Conservation (phyloP, 1,139 yeast genomes). For the Diutina sp. region DNA sequence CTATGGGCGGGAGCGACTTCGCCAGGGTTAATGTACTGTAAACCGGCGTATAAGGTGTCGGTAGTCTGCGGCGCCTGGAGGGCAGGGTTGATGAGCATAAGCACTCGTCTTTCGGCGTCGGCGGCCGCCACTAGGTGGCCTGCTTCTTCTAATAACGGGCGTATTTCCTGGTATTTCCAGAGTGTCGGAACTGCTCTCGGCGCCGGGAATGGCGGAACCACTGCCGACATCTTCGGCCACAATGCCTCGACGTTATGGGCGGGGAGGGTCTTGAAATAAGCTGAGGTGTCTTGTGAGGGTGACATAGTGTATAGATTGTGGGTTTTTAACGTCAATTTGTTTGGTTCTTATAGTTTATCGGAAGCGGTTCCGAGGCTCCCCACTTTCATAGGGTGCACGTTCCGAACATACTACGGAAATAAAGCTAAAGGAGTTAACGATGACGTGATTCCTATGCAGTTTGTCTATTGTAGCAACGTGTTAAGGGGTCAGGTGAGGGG, state of each 20-base stretch:
- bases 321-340: background rate
- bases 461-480: too few relatives aligned
- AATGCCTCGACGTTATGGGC: constrained; percentile 10
- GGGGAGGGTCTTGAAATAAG: background rate
- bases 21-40: constrained; percentile 12
- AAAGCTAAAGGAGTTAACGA: too few relatives aligned
- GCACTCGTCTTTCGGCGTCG: constrained; percentile 12
- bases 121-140: constrained; percentile 10
- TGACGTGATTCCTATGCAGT: too few relatives aligned
- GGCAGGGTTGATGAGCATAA: constrained; percentile 11
- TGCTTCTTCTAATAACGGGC: constrained; percentile 9
- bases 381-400: too few relatives aligned
- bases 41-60: constrained; percentile 12
- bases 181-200: constrained; percentile 11
- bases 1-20: constrained; percentile 13
- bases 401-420: too few relatives aligned
- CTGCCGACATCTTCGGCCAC: constrained; percentile 12
- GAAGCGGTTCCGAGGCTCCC: too few relatives aligned
- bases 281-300: background rate
- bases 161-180: constrained; percentile 10
- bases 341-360: too few relatives aligned
- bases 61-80: constrained; percentile 13
- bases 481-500: too few relatives aligned
- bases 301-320: background rate
- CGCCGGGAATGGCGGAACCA: constrained; percentile 12